Evolutionary conservation across 306 rosid species (phyloP).

Genomic region (Acacia acuminata): DNA sequence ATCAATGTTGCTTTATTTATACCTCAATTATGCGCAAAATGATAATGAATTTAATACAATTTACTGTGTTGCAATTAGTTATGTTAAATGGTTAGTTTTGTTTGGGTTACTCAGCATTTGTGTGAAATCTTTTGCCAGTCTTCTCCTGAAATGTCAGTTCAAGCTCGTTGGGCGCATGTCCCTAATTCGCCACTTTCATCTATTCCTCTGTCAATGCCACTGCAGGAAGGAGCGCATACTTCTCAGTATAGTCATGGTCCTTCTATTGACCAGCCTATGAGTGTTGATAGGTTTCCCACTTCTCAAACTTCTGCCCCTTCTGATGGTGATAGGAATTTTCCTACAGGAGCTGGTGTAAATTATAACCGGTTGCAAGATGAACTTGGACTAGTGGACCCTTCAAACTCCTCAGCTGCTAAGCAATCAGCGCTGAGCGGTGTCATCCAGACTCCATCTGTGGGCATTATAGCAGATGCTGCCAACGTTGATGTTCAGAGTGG

Average conservation of each 20-base stretch:
- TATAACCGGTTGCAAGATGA: conserved; percentile 77
- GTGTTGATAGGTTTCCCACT: conserved; percentile 53
- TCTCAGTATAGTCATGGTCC: conserved; percentile 63
- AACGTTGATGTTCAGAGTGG: conserved; percentile 54
- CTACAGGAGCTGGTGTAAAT: conserved; percentile 54
- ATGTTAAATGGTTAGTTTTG: conserved; percentile 7
- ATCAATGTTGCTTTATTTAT: background rate
- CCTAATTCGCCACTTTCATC: conserved; percentile 67
- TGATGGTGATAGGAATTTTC: conserved; percentile 58
- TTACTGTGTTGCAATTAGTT: conserved; percentile 6
- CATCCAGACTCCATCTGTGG: conserved; percentile 43
- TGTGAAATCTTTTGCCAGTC: conserved; percentile 55
- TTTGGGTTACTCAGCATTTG: conserved; percentile 17
- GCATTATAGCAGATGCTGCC: conserved; percentile 41
- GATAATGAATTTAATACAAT: background rate
- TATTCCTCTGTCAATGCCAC: conserved; percentile 68
- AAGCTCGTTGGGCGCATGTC: conserved; percentile 81
- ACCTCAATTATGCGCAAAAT: background rate
- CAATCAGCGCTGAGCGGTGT: conserved; percentile 38
- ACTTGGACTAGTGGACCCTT: conserved; percentile 66
- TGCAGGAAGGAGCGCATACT: conserved; percentile 60
- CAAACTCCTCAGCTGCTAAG: conserved; percentile 52
- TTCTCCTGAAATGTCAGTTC: conserved; percentile 78
- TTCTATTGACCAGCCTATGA: conserved; percentile 59
- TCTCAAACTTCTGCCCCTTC: conserved; percentile 58